Evolutionary conservation across 768 basidiomycete species (phyloP).

Genomic region (Pisolithus marmoratus): DNA sequence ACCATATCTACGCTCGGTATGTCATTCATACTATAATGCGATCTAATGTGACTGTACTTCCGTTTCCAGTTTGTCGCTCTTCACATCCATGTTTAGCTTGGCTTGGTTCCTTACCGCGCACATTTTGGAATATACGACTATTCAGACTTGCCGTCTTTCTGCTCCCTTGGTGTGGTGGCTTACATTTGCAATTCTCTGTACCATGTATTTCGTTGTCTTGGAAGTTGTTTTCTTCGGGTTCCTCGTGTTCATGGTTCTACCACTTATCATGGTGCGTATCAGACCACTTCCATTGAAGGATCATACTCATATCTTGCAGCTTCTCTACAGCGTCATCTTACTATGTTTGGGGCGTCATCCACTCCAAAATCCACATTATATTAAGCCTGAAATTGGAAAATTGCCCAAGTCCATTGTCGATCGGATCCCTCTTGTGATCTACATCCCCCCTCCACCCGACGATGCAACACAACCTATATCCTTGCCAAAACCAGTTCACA

Average conservation of each 20-base stretch:
- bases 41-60: conserved; percentile 8
- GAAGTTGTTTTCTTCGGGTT: conserved; percentile 72
- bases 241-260: conserved; percentile 72
- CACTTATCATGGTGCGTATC: conserved; percentile 66
- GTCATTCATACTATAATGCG: conserved; percentile 1
- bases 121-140: conserved; percentile 71
- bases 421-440: conserved; percentile 76
- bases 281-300: not conserved
- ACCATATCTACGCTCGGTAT: conserved; percentile 25
- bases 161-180: conserved; percentile 88
- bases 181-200: conserved; percentile 71
- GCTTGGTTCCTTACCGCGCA: conserved; percentile 82
- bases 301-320: conserved; percentile 31
- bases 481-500: conserved; percentile 45
- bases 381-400: conserved; percentile 76
- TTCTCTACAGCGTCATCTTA: conserved; percentile 73
- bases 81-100: conserved; percentile 66
- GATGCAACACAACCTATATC: conserved; percentile 32
- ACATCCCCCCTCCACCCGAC: conserved; percentile 75
- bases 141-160: conserved; percentile 63
- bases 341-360: conserved; percentile 79
- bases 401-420: conserved; percentile 68
- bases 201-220: conserved; percentile 70
- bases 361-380: conserved; percentile 63
- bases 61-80: conserved; percentile 46